phyloP scores from a whole-genome alignment of 306 rosid genomes.

The Rubus parviflorus region DNA sequence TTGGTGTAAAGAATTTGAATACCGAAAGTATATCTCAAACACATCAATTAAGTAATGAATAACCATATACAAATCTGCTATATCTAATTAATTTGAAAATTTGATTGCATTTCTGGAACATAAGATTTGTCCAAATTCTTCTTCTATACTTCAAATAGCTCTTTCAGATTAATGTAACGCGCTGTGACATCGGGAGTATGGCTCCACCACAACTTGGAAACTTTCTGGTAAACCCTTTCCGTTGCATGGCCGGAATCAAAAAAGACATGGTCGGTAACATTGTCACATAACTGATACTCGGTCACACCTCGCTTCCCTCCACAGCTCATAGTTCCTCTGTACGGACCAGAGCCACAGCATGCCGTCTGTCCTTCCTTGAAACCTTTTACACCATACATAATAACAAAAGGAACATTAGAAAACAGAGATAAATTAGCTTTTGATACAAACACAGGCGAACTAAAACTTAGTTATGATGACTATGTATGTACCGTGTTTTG shows the following conservation, averaged over 20 bases:
- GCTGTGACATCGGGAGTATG: conserved; percentile 28
- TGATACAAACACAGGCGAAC: too few relatives aligned
- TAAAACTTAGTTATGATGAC: background rate
- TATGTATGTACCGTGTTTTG: conserved; percentile 26
- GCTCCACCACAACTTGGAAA: conserved; percentile 42
- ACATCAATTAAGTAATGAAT: background rate
- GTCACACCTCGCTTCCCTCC: conserved; percentile 47
- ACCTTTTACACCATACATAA: conserved; percentile 16
- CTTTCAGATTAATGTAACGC: conserved; percentile 32
- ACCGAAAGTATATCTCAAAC: background rate
- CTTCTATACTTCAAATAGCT: conserved; percentile 29
- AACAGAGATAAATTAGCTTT: background rate
- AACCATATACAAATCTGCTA: background rate
- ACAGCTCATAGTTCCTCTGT: conserved; percentile 26
- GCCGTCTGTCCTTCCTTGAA: conserved; percentile 38
- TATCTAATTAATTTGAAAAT: background rate
- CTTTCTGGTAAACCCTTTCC: conserved; percentile 26
- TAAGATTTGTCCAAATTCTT: background rate
- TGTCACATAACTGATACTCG: conserved; percentile 41
- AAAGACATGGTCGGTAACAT: conserved; percentile 35
- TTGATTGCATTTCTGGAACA: background rate
- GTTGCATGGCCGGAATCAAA: conserved; percentile 55
- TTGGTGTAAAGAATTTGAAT: background rate
- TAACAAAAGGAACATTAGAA: background rate
- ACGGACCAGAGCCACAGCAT: conserved; percentile 41